Percentiles rank a stretch among this genome's conserved stretches.
phyloP scores from a whole-genome alignment of 2,329 filamentous ascomycete species.

The Pleomassaria siparia region DNA sequence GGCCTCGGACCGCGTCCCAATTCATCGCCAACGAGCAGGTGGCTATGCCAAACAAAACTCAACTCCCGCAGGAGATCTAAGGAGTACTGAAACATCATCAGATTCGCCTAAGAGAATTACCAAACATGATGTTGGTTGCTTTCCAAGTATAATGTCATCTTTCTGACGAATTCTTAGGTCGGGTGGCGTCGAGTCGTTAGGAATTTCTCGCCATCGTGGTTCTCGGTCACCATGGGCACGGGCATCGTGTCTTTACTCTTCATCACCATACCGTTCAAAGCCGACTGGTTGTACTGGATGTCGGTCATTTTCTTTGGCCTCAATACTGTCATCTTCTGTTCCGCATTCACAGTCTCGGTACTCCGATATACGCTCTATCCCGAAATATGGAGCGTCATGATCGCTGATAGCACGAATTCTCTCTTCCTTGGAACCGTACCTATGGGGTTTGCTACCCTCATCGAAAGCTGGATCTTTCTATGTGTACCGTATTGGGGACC shows the following conservation, averaged over 20 bases:
- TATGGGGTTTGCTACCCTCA: conserved; percentile 69
- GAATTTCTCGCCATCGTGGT: conserved; percentile 44
- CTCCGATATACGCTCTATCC: conserved; percentile 67
- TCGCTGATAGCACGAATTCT: conserved; percentile 65
- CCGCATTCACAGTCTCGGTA: conserved; percentile 57
- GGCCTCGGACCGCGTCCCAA: conserved; percentile 17
- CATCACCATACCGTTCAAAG: conserved; percentile 62
- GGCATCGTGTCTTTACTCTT: conserved; percentile 67
- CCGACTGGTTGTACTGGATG: conserved; percentile 59
- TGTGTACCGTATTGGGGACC: conserved; percentile 63
- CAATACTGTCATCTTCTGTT: conserved; percentile 52
- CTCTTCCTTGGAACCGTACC: conserved; percentile 69
- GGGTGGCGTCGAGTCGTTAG: conserved; percentile 40
- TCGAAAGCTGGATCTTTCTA: conserved; percentile 64
- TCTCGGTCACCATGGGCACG: conserved; percentile 59
- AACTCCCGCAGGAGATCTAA: conserved; percentile 4
- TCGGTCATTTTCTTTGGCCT: not conserved
- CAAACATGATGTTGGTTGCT: conserved; percentile 25
- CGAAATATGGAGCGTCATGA: conserved; percentile 66
- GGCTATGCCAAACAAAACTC: conserved; percentile 8
- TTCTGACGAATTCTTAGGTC: conserved; percentile 4
- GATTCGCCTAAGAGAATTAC: conserved; percentile 12
- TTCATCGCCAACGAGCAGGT: conserved; percentile 17
- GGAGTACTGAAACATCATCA: not conserved
- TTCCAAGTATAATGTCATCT: not conserved